phyloP scores from a whole-genome alignment of 1,284 basidiomycete species.

The Peniophora sp. region DNA sequence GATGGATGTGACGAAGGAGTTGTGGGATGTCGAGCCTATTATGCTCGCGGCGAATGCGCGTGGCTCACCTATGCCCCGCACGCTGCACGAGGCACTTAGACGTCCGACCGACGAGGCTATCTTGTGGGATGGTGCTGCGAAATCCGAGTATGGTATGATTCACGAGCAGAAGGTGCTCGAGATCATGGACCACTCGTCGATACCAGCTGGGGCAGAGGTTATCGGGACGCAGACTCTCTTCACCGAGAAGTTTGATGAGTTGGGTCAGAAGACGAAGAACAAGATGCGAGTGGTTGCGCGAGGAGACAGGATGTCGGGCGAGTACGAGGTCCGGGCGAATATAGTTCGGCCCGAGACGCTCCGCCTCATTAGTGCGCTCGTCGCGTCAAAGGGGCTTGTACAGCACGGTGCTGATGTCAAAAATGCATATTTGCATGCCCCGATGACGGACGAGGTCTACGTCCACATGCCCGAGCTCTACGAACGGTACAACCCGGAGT shows the following conservation, averaged over 20 bases:
- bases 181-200: conserved; percentile 10
- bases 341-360: neutral
- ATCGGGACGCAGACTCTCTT: conserved; percentile 25
- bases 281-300: conserved; percentile 33
- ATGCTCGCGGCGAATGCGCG: no score
- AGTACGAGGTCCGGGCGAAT: conserved; percentile 12
- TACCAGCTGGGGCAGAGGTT: conserved; percentile 16
- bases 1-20: no score
- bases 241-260: conserved; percentile 20
- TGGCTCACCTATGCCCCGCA: neutral
- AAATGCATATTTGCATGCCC: conserved; percentile 16
- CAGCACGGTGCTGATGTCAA: conserved; percentile 17
- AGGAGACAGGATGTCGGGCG: conserved; percentile 30
- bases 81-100: conserved; percentile 2
- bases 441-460: conserved; percentile 19
- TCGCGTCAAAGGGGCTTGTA: conserved; percentile 9
- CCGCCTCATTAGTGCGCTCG: conserved; percentile 20
- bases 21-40: no score
- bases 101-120: conserved; percentile 14
- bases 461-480: conserved; percentile 16
- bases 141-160: conserved; percentile 19
- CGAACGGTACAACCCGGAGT: neutral
- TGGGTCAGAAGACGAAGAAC: conserved; percentile 17
- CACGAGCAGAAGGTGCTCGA: conserved; percentile 16
- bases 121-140: conserved; percentile 24